These are phyloP conservation scores for Vachellia pachyceras DNA, from an alignment of 306 rosid genomes.

Conservation along the genomic window DNA sequence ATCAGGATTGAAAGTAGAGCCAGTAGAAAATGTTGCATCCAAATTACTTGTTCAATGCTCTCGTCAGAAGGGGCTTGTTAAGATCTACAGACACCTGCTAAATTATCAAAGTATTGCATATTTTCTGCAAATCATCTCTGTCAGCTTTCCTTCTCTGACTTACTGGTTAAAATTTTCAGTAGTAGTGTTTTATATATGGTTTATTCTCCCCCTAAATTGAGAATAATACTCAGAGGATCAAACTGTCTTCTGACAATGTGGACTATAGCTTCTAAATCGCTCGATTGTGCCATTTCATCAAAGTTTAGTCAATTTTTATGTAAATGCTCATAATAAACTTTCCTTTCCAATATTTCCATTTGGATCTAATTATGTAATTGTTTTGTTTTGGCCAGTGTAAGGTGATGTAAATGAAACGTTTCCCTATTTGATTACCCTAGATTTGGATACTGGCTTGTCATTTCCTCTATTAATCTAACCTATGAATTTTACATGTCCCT, in stretches of 20 bases:
- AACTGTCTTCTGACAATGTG: slow-evolving; percentile 18
- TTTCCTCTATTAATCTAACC: not conserved
- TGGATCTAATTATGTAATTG: slow-evolving; percentile 29
- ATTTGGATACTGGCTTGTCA: not conserved
- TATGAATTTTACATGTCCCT: slow-evolving; percentile 12
- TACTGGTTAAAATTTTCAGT: not conserved
- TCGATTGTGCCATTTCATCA: not conserved
- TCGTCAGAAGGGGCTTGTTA: slow-evolving; percentile 95
- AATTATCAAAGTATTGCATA: slow-evolving; percentile 76
- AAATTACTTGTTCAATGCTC: slow-evolving; percentile 97
- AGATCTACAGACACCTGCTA: slow-evolving; percentile 96
- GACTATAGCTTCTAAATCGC: not conserved
- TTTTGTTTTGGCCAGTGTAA: not conserved
- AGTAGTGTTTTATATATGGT: slow-evolving; percentile 15
- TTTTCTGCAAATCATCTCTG: slow-evolving; percentile 27
- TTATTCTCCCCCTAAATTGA: slow-evolving; percentile 27
- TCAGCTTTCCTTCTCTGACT: slow-evolving; percentile 25
- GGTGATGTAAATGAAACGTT: slow-evolving; percentile 1
- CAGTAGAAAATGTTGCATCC: slow-evolving; percentile 92
- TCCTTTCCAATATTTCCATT: slow-evolving; percentile 1
- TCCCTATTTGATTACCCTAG: slow-evolving; percentile 7
- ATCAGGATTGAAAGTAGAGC: slow-evolving; percentile 80
- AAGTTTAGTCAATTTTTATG: not conserved
- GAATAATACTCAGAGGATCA: slow-evolving; percentile 6
- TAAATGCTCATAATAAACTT: slow-evolving; percentile 5